Conservation (phyloP, 176 grass and related monocot species). For the Rhynchospora breviuscula region DNA sequence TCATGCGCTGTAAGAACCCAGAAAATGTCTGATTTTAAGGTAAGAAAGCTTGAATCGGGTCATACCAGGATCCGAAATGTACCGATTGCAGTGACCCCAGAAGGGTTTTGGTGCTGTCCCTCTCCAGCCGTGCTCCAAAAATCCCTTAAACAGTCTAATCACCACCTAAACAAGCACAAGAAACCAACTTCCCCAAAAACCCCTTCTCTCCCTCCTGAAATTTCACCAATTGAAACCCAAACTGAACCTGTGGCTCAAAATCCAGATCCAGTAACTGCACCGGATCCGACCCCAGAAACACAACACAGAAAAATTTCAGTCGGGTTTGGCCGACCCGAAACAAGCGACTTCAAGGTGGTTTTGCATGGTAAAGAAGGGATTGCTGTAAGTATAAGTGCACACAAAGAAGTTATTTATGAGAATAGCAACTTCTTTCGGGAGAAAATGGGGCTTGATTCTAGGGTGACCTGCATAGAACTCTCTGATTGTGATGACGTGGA, state of each 20-base stretch:
- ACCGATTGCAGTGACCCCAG: conserved; percentile 78
- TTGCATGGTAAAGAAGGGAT: conserved; percentile 66
- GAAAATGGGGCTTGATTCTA: conserved; percentile 51
- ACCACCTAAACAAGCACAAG: conserved; percentile 26
- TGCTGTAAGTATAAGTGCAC: conserved; percentile 65
- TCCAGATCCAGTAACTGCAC: conserved; percentile 4
- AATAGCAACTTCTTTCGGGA: conserved; percentile 69
- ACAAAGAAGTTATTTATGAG: conserved; percentile 45
- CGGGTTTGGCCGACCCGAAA: conserved; percentile 67
- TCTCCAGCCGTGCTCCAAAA: conserved; percentile 80
- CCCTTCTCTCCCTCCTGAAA: conserved; percentile 15
- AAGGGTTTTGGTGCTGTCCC: conserved; percentile 94
- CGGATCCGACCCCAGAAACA: conserved; percentile 5
- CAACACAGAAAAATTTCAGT: conserved; percentile 56
- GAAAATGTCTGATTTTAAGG: conserved; percentile 37
- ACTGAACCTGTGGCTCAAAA: not conserved
- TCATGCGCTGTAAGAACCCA: not conserved
- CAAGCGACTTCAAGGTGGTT: conserved; percentile 66
- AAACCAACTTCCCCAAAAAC: conserved; percentile 36
- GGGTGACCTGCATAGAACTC: conserved; percentile 46
- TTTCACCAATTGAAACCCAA: conserved; percentile 8
- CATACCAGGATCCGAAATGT: conserved; percentile 46
- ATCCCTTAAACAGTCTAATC: conserved; percentile 67
- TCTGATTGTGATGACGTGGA: conserved; percentile 86
- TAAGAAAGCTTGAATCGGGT: conserved; percentile 25